A percentile compares a stretch with the other conserved stretches of the same genome.
phyloP scores from a whole-genome alignment of 2,329 filamentous ascomycete species.

The Fusarium duplospermum region DNA sequence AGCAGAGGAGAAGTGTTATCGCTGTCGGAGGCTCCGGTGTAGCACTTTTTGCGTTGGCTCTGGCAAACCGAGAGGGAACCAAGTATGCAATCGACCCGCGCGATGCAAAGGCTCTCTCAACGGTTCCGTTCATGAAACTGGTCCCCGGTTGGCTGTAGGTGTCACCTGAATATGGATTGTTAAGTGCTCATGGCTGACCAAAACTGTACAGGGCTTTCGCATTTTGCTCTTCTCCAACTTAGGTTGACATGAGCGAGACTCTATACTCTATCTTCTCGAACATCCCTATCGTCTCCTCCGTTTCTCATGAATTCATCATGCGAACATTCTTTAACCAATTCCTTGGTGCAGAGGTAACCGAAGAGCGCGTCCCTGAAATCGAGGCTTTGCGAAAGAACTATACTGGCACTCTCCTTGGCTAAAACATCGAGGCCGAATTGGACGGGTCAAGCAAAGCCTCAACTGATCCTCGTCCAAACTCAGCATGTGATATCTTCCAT shows the following conservation, averaged over 20 bases:
- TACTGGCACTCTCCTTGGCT: constrained; percentile 34
- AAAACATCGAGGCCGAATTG: constrained; percentile 36
- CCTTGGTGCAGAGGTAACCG: constrained; percentile 21
- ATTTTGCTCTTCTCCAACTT: constrained; percentile 37
- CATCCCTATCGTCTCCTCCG: constrained; percentile 32
- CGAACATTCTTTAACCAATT: constrained; percentile 37
- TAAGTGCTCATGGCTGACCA: not conserved
- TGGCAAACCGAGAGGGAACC: not conserved
- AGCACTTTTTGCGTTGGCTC: not conserved
- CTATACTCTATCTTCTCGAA: constrained; percentile 24
- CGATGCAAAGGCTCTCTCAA: constrained; percentile 8
- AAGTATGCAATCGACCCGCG: not conserved
- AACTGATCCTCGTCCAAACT: constrained; percentile 30
- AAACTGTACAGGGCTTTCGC: constrained; percentile 23
- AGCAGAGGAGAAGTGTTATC: not conserved
- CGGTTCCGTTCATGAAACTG: constrained; percentile 6
- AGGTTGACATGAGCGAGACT: constrained; percentile 33
- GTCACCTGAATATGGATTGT: not conserved
- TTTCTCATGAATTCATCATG: constrained; percentile 27
- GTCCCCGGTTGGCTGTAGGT: constrained; percentile 16
- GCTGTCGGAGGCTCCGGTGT: not conserved
- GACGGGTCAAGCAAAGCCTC: constrained; percentile 38
- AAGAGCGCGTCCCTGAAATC: constrained; percentile 36
- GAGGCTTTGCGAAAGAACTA: constrained; percentile 18
- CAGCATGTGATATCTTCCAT: constrained; percentile 31